A percentile compares a stretch with the other conserved stretches of the same genome.
phyloP scores from a whole-genome alignment of 495 filamentous ascomycete species.

The Penicillium arizonense region DNA sequence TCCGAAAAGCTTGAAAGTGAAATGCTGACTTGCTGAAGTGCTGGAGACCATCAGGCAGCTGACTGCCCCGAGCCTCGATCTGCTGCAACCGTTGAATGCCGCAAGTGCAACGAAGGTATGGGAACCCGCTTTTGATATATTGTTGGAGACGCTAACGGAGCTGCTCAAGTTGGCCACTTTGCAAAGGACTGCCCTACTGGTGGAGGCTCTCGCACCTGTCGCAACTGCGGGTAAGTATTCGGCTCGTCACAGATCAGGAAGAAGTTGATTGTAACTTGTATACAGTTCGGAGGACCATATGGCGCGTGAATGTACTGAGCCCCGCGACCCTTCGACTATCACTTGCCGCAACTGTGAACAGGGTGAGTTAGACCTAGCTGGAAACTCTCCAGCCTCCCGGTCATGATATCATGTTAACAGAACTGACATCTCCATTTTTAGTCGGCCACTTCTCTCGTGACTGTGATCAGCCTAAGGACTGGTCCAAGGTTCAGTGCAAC shows the following conservation, averaged over 20 bases:
- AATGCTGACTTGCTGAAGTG: slow-evolving; percentile 27
- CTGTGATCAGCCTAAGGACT: slow-evolving; percentile 76
- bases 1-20: neutral
- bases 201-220: slow-evolving; percentile 50
- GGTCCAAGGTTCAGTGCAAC: slow-evolving; percentile 70
- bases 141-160: slow-evolving; percentile 11
- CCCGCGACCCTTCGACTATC: slow-evolving; percentile 45
- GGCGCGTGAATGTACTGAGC: slow-evolving; percentile 54
- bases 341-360: slow-evolving; percentile 72
- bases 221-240: slow-evolving; percentile 57
- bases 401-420: too few relatives aligned
- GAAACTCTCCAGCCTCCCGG: neutral
- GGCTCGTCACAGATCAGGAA: neutral
- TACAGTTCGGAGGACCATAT: slow-evolving; percentile 52
- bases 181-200: slow-evolving; percentile 73
- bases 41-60: slow-evolving; percentile 56
- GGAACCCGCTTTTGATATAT: neutral
- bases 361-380: slow-evolving; percentile 22
- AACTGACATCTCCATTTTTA: slow-evolving; percentile 11
- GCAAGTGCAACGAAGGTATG: slow-evolving; percentile 68
- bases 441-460: slow-evolving; percentile 70
- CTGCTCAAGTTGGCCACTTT: slow-evolving; percentile 70
- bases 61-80: slow-evolving; percentile 73
- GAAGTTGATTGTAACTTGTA: slow-evolving; percentile 12
- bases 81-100: slow-evolving; percentile 74